These are phyloP conservation scores for Hygrocybe punicea DNA, from an alignment of 768 basidiomycete genomes.

Conservation along the genomic window DNA sequence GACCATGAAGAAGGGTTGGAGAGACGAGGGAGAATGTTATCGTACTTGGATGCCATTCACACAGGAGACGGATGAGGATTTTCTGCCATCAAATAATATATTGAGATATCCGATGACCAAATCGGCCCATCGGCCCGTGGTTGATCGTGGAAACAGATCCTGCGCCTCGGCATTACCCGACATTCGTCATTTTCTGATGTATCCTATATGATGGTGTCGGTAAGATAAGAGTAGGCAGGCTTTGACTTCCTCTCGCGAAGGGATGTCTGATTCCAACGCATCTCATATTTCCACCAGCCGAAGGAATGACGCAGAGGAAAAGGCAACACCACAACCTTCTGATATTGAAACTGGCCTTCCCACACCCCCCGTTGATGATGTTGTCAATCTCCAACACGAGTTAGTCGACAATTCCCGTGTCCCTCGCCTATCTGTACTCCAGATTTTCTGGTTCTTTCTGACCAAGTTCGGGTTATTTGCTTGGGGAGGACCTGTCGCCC, in stretches of 20 bases:
- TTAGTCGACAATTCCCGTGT: conserved; percentile 1
- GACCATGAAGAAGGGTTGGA: conserved; percentile 38
- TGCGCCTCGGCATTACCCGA: background rate
- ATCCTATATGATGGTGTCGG: background rate
- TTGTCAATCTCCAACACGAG: conserved; percentile 3
- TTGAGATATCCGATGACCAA: no score
- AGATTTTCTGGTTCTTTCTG: conserved; percentile 4
- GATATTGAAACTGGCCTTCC: conserved; percentile 3
- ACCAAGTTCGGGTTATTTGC: conserved; percentile 6
- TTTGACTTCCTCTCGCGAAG: conserved; percentile 2
- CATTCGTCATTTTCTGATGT: background rate
- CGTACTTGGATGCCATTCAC: conserved; percentile 31
- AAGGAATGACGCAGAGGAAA: conserved; percentile 2
- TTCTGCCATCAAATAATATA: no score
- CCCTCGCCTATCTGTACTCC: background rate
- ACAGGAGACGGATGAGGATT: no score
- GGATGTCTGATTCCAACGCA: background rate
- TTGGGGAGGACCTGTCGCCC: conserved; percentile 4
- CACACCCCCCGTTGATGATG: conserved; percentile 1
- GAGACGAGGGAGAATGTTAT: conserved; percentile 38
- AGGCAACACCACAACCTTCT: conserved; percentile 3
- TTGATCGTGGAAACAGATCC: no score
- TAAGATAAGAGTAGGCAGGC: background rate
- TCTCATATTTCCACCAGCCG: conserved; percentile 1
- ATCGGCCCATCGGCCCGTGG: no score